Percentiles rank a stretch among this genome's conserved stretches.
Conservation (phyloP, 495 filamentous ascomycete genomes). For the Neurospora terricola region DNA sequence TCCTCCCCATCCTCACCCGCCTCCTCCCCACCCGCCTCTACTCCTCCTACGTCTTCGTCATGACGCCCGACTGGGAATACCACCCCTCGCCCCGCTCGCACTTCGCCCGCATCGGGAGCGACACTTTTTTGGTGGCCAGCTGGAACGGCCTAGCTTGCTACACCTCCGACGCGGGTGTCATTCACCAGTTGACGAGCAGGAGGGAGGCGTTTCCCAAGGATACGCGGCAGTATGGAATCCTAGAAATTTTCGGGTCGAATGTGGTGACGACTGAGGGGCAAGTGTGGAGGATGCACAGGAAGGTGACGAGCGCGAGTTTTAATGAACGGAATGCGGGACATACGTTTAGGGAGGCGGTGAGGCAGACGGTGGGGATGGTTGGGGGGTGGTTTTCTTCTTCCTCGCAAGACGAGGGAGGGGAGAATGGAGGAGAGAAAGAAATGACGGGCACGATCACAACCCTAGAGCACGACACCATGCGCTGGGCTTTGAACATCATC, state of each 20-base stretch:
- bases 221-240: conserved; percentile 41
- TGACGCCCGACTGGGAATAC: conserved; percentile 29
- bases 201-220: conserved; percentile 62
- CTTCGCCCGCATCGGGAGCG: conserved; percentile 25
- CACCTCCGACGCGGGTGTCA: conserved; percentile 47
- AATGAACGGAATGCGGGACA: conserved; percentile 61
- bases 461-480: conserved; percentile 50
- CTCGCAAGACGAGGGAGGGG: neutral
- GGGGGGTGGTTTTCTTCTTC: conserved; percentile 31
- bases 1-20: conserved; percentile 36
- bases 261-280: conserved; percentile 54
- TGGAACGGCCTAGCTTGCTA: conserved; percentile 37
- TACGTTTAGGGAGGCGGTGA: conserved; percentile 51
- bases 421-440: conserved; percentile 8
- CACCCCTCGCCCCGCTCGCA: conserved; percentile 18
- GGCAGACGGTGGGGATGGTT: conserved; percentile 48
- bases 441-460: conserved; percentile 33
- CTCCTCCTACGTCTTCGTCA: conserved; percentile 6
- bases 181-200: conserved; percentile 48
- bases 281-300: conserved; percentile 57
- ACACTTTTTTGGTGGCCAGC: conserved; percentile 45
- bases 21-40: conserved; percentile 41
- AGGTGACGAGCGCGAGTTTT: conserved; percentile 57
- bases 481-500: conserved; percentile 56
- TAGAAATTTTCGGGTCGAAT: conserved; percentile 55